Evolutionary conservation across 2,329 filamentous ascomycete genomes (phyloP), one percentile per base, ranked within the genome.

Genomic region (Ramularia collo-cygni): DNA sequence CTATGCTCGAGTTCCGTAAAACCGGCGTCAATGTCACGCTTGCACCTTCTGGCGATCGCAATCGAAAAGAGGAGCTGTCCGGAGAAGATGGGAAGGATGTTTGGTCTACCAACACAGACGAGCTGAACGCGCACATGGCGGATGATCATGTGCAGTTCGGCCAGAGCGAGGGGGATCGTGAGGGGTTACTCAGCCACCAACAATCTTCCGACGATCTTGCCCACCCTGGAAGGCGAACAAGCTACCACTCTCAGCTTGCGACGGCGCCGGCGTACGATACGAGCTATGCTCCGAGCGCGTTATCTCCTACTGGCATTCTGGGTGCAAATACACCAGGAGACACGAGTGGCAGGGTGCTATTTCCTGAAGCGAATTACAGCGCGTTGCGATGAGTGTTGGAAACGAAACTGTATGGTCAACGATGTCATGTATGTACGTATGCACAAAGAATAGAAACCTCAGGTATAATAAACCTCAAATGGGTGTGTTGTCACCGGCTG

Each of bases 1-100:
- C 71, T 46, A 64, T 77, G 41, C 63, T 69, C 56, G 68, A 76
- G 52, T 77, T 73, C 64, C 71, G 73, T 47, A 69, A 70, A 47
- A 75, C 73, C 33, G 76, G 76, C 43, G 68, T 69, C 34, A 65
- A 76, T n/a, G 40, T 75, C 75, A 16, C 48, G 38, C 17, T 27
- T 46, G 38, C 50, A 55, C 58, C 37, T 64, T 31, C 66, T 29
- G 65, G 67, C 27, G 66, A 69, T 35, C 63, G 66, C 28, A 63
- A 64, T 15, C 40, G 39, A 31, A 39, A 36, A 18, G 44, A 45
- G 18, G 43, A 55, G 18, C 37, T 51, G 31, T 50, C 47, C 28
- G 34, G 38, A n/a, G 67, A 69, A 40, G 66, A 68, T 24, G 64
- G 61, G 17, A 66, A 59, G 44, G 71, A 67, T 58, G 60, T 64